Conservation (phyloP, 345 rosid genomes). For the Euclidium syriacum region DNA sequence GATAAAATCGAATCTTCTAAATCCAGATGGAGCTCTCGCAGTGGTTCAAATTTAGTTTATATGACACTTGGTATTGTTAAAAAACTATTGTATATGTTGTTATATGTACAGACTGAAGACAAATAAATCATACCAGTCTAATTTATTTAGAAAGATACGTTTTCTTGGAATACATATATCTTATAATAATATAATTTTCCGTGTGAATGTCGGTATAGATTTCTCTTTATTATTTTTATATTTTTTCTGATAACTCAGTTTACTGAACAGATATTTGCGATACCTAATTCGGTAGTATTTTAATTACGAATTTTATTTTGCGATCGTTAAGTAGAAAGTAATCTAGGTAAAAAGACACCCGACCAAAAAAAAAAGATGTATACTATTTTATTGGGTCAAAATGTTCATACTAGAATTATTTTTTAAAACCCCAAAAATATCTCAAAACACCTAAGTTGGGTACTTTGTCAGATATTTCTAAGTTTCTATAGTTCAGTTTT, state of each 20-base stretch:
- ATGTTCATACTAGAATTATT: neutral
- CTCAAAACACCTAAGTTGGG: neutral
- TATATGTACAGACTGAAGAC: conserved; percentile 21
- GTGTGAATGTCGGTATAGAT: conserved; percentile 4
- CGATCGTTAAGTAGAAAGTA: conserved; percentile 10
- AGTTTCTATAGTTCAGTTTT: neutral
- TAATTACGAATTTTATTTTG: neutral
- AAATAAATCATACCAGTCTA: conserved; percentile 30
- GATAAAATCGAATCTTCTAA: conserved; percentile 7
- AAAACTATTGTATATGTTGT: conserved; percentile 2
- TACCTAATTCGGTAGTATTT: neutral
- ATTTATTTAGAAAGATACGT: neutral
- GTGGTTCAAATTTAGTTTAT: conserved; percentile 11
- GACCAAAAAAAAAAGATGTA: neutral
- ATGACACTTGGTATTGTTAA: conserved; percentile 1
- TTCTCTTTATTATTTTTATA: neutral
- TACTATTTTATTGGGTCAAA: neutral
- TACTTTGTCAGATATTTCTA: too few relatives aligned
- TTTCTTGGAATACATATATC: conserved; percentile 11
- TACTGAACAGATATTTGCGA: neutral
- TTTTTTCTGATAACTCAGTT: neutral
- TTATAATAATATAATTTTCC: neutral
- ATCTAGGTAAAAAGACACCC: conserved; percentile 13
- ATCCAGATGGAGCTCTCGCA: conserved; percentile 19
- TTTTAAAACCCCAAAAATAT: neutral